These are phyloP conservation scores for Arachnomyces sp. DNA, from an alignment of 2,329 filamentous ascomycete species.

Conservation along the genomic window DNA sequence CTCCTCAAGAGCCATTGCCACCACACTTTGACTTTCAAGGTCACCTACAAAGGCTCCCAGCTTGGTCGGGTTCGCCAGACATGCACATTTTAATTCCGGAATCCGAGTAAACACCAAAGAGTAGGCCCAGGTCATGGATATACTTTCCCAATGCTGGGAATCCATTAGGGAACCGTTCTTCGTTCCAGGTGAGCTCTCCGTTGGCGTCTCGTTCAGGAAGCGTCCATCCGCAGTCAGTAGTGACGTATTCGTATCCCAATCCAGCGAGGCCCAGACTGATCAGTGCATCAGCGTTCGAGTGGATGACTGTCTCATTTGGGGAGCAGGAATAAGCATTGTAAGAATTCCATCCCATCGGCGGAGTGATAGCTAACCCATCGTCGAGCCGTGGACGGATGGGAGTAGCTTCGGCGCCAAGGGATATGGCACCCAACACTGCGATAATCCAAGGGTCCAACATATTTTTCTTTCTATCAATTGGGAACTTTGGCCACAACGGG, in stretches of 20 bases:
- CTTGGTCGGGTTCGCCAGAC: conserved; percentile 18
- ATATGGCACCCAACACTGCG: not conserved
- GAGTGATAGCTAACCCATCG: conserved; percentile 20
- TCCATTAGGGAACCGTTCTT: conserved; percentile 34
- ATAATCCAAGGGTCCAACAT: too few relatives aligned
- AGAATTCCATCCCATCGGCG: conserved; percentile 50
- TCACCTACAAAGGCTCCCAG: conserved; percentile 30
- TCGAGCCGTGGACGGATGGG: not conserved
- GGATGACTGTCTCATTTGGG: conserved; percentile 42
- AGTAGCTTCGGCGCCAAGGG: not conserved
- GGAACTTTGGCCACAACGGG: too few relatives aligned
- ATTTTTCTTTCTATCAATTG: too few relatives aligned
- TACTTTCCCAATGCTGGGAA: conserved; percentile 33
- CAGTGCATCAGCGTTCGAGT: conserved; percentile 46
- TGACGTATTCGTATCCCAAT: conserved; percentile 49
- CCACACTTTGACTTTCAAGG: conserved; percentile 24
- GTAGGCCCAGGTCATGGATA: conserved; percentile 32
- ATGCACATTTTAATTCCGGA: conserved; percentile 35
- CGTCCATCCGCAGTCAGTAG: conserved; percentile 53
- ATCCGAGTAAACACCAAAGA: conserved; percentile 40
- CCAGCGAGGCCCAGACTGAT: conserved; percentile 44
- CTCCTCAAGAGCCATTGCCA: conserved; percentile 42
- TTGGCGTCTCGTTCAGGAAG: conserved; percentile 27
- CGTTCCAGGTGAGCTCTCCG: conserved; percentile 36
- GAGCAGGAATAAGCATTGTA: conserved; percentile 50